A percentile compares a stretch with the other conserved stretches of the same genome.
Conservation (phyloP, 2,329 filamentous ascomycete species). For the Pseudogymnoascus sp. region DNA sequence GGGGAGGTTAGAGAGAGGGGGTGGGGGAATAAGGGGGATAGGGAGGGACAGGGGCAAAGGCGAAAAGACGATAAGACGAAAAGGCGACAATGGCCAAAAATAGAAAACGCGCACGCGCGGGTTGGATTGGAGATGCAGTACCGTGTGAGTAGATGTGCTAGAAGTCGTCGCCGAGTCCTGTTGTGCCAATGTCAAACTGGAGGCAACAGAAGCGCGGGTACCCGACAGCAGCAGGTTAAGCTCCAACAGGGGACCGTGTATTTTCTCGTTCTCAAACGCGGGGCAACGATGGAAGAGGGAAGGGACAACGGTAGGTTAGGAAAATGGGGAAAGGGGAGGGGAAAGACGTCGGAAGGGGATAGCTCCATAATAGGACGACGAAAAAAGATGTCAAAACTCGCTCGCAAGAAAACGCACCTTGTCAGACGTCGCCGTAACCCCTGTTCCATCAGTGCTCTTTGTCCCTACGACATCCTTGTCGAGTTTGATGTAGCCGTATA, state of each 20-base stretch:
- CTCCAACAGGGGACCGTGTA: not conserved
- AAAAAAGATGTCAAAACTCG: not conserved
- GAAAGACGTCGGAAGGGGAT: not conserved
- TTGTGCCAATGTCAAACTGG: slow-evolving; percentile 26
- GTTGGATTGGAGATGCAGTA: not conserved
- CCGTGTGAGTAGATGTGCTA: slow-evolving; percentile 3
- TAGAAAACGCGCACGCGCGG: not conserved
- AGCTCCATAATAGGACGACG: slow-evolving; percentile 9
- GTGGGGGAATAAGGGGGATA: not conserved
- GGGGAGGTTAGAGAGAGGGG: not conserved
- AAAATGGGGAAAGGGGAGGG: not conserved
- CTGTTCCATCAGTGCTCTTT: slow-evolving; percentile 14
- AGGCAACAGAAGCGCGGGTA: slow-evolving; percentile 15
- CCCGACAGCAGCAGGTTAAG: not conserved
- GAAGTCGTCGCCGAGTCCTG: slow-evolving; percentile 25
- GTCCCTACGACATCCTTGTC: slow-evolving; percentile 51
- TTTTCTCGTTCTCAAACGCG: not conserved
- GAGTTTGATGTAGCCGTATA: slow-evolving; percentile 61
- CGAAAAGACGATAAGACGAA: not conserved
- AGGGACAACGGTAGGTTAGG: slow-evolving; percentile 9
- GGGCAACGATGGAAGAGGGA: not conserved
- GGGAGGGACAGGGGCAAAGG: not conserved
- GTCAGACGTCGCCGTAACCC: not conserved
- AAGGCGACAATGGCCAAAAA: not conserved
- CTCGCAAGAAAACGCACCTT: slow-evolving; percentile 4